Conservation (phyloP, 371 early-diverging fungal genomes). For the Rhizopus sp. region DNA sequence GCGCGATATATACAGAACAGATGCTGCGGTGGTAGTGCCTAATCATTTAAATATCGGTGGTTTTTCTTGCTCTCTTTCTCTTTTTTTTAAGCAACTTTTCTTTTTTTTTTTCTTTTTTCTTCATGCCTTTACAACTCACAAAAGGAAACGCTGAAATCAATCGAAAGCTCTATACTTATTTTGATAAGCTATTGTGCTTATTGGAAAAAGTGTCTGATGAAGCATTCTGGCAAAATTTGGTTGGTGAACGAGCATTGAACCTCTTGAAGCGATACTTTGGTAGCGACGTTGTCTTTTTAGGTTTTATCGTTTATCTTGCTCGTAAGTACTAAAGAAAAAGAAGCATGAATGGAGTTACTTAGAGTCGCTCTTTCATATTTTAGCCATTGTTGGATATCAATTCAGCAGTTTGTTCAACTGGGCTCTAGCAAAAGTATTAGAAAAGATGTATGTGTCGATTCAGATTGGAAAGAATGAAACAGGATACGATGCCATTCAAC, state of each 20-base stretch:
- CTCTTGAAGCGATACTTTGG: slow-evolving; percentile 30
- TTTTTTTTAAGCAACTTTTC: no score
- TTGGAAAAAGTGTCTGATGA: slow-evolving; percentile 31
- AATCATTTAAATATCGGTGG: no score
- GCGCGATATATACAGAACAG: no score
- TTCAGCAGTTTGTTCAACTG: slow-evolving; percentile 7
- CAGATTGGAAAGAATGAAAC: slow-evolving; percentile 17
- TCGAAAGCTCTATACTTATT: neutral
- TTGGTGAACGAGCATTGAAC: slow-evolving; percentile 27
- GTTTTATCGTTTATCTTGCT: slow-evolving; percentile 31
- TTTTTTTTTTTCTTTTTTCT: no score
- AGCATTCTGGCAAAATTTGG: slow-evolving; percentile 25
- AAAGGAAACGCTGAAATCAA: no score
- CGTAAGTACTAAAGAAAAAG: slow-evolving; percentile 21
- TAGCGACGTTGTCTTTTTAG: slow-evolving; percentile 33
- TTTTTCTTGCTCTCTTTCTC: no score
- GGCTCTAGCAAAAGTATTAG: neutral
- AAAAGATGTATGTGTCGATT: slow-evolving; percentile 27
- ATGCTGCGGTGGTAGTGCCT: no score
- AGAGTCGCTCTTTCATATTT: neutral
- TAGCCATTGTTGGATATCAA: slow-evolving; percentile 24
- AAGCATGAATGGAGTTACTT: neutral
- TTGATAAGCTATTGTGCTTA: slow-evolving; percentile 11
- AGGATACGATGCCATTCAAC: slow-evolving; percentile 23
- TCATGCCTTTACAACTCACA: no score